Base-by-base conservation (phyloP, 2,329 filamentous ascomycete species). In the Cercospora berteroae region DNA sequence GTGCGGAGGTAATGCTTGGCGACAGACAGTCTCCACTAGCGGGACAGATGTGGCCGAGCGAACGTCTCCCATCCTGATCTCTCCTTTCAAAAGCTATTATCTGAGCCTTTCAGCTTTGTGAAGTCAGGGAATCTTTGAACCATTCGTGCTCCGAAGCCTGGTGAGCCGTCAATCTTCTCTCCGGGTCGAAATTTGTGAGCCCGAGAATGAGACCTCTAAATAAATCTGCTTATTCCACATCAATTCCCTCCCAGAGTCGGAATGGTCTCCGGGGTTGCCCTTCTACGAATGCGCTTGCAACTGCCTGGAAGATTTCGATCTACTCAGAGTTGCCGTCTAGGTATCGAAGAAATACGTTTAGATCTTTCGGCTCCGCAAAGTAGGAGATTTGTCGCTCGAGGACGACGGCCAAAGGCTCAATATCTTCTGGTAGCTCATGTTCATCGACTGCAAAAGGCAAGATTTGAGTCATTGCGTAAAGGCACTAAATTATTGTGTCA, bases 351-450 rank as follows among this genome's bases (percentile, higher is more conserved):
- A 67, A 57, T 25, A 31, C 66, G 9, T 61, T 18, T 44, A 83
- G 76, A 44, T 79, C 77, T 4, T 82, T 74, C 73, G 76, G 74
- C 68, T 84, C 79, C 50, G 78, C 79, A 72, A 84, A 84, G 70
- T 81, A 82, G 3, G 82, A 85, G 13, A 84, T 78, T 69, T 84
- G 82, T 23, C 80, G 79, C 68, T 81, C 78, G 44, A 84, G 72
- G 39, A 84, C 79, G 4, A 36, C 33, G 0, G 33, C 33, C 12
- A 36, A 36, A 36, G 33, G 33, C 12, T 36, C 13, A 36, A 36
- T 36, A 36, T 1, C 33, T 36, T 16, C 33, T 5, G 5, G 12
- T 16, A 36, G 33, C 12, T 36, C 33, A 13, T 4, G 6, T 6
- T 36, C 33, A 36, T 36, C 12, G 33, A 36, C 33, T 36, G 33